phyloP scores from a whole-genome alignment of 805 yeast genomes.

The Saccharomycopsis guyanensis region DNA sequence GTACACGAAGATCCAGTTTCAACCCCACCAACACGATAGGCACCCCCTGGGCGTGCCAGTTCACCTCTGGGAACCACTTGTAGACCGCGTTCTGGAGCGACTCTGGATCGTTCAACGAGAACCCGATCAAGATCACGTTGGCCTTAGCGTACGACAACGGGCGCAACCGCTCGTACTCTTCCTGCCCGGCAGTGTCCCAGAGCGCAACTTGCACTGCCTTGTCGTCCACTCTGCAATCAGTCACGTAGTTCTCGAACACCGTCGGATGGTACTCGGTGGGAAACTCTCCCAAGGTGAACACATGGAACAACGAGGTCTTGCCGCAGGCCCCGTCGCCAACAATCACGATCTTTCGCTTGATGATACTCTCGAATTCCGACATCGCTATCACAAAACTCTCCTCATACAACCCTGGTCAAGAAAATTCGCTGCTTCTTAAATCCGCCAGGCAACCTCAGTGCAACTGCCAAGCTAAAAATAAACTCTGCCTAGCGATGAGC shows the following conservation, averaged over 20 bases:
- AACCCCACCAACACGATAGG: conserved; percentile 78
- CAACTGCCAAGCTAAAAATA: no score
- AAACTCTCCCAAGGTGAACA: conserved; percentile 86
- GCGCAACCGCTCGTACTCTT: conserved; percentile 83
- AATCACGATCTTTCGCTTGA: conserved; percentile 73
- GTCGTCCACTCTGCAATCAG: conserved; percentile 91
- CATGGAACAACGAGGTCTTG: conserved; percentile 82
- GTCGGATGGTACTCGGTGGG: conserved; percentile 93
- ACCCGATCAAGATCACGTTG: conserved; percentile 77
- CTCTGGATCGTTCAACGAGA: conserved; percentile 78
- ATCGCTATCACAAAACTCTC: no score
- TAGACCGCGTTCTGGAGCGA: conserved; percentile 73
- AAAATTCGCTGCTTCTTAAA: no score
- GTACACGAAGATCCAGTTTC: conserved; percentile 67
- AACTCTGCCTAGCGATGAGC: no score
- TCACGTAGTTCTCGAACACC: conserved; percentile 88
- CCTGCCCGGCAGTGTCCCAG: conserved; percentile 98
- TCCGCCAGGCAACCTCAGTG: no score
- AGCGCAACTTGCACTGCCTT: conserved; percentile 80
- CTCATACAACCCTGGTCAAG: no score
- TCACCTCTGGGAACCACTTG: conserved; percentile 85
- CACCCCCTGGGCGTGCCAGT: conserved; percentile 69
- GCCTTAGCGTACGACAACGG: conserved; percentile 86
- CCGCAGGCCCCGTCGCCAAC: conserved; percentile 97
- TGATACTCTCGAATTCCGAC: conserved; percentile 8